These are phyloP conservation scores for Tuber magnatum DNA, from an alignment of 495 filamentous ascomycete genomes.

Conservation along the genomic window DNA sequence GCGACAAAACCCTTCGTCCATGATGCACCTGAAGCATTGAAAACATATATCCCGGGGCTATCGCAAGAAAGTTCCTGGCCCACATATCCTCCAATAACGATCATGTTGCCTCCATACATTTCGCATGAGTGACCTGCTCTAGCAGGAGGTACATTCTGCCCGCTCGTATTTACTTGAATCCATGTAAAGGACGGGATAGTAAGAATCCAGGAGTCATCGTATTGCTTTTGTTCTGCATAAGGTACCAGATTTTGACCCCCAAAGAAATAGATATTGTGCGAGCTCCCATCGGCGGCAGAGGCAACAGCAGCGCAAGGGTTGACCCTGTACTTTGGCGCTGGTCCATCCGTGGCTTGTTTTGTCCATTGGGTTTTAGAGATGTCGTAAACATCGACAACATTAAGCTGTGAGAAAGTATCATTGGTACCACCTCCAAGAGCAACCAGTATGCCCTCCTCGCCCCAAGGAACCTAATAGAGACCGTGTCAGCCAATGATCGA, in stretches of 20 bases:
- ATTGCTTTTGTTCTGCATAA: slow-evolving; percentile 54
- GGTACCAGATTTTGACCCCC: slow-evolving; percentile 66
- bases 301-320: slow-evolving; percentile 67
- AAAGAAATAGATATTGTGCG: slow-evolving; percentile 68
- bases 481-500: neutral
- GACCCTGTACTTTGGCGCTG: slow-evolving; percentile 57
- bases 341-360: slow-evolving; percentile 61
- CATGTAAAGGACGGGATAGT: slow-evolving; percentile 68
- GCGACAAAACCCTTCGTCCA: slow-evolving; percentile 59
- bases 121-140: slow-evolving; percentile 64
- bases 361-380: slow-evolving; percentile 72
- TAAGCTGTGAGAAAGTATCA: slow-evolving; percentile 57
- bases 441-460: slow-evolving; percentile 59
- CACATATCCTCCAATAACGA: slow-evolving; percentile 66
- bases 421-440: slow-evolving; percentile 62
- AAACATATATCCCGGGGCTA: slow-evolving; percentile 61
- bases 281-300: slow-evolving; percentile 61
- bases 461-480: slow-evolving; percentile 59
- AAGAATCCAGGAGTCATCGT: slow-evolving; percentile 69
- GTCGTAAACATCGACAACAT: slow-evolving; percentile 67
- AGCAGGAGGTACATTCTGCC: slow-evolving; percentile 52
- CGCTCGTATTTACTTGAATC: slow-evolving; percentile 54
- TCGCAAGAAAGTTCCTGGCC: slow-evolving; percentile 58
- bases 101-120: slow-evolving; percentile 62
- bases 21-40: slow-evolving; percentile 54